Base-by-base conservation (phyloP, 2,329 filamentous ascomycete genomes). In the Xylariaceae sp. region DNA sequence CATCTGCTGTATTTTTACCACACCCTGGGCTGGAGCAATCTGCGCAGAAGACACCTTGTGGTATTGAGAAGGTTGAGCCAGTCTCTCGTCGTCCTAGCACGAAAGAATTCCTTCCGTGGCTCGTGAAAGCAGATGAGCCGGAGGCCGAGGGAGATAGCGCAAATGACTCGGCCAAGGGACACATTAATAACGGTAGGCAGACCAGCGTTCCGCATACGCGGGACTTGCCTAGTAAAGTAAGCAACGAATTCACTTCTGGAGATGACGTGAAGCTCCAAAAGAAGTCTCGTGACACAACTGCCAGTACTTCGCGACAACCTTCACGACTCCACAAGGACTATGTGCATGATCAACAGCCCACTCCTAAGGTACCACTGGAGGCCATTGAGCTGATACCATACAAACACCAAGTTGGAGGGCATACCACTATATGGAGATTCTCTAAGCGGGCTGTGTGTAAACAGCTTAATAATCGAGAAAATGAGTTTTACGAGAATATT, bases 401-500 rank as follows among this genome's bases (percentile, higher is more conserved):
- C 71, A 89, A 90, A 58, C 94, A 99, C 70, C 94, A 99, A 70
- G 94, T 99, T 48, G 94, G 94, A 51, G 94, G 94, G 1, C 94
- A 99, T 68, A 96, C 90, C 6, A 96, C 92, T 0, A 81, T 99
- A 33, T 99, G 95, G 80, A 86, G 92, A 39, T 97, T 99, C 66
- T 97, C 94, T 15, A 85, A 90, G 58, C 83, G 91, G 61, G 94
- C 94, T 48, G 91, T 99, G 11, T 99, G 94, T 77, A 99, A 99
- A 71, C 90, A 96, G 71, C 80, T 99, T 64, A 99, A 96, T 69
- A 99, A 96, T 67, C 82, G 92, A 63, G 94, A 99, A 67, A 99
- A 99, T 69, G 90, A 96, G 71, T 99, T 99, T 66, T 99, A 99
- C 69, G 94, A 99, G 71, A 94, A 86, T 47, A 89, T 97, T 62